Base-by-base conservation (phyloP, 805 yeast species). In the Candida easanensis region DNA sequence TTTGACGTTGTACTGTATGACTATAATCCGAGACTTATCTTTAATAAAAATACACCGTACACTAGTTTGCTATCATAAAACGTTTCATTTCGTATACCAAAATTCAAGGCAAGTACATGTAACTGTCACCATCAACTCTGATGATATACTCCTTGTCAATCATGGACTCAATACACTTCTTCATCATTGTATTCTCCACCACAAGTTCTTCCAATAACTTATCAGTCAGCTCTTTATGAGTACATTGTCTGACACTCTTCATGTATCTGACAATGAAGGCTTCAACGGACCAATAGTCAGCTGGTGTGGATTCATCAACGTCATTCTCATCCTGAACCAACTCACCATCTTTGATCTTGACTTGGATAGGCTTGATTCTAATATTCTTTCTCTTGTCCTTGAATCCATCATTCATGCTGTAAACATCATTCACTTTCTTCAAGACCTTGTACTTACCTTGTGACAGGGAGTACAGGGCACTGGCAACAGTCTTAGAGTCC, bases 391-490 rank as follows among this genome's bases (percentile, higher is more conserved):
- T 47, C 25, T 45, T 48, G 15, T 51, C 52, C 14, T 42, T 39
- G 45, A 56, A 57, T 1, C 30, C 37, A 1, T 49, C 52, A 36
- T 58, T 58, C 17, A 53, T 33, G 2, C 33, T 15, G 18, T 37
- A 45, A 2, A n/a, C 17, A n/a, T 41, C 49, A 5, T 35, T 38
- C 5, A 14, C 27, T 30, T 50, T 53, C 10, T 35, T n/a, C 34
- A 58, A 27, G 3, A 58, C 38, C 22, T 50, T 52, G 33, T 48
- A 46, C 38, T 46, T 54, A 5, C 56, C 57, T 11, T 39, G 45
- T 2, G 53, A 49, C n/a, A 59, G 40, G 0, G 63, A 59, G 36
- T 55, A 49, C n/a, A 57, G 31, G 0, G 47, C 45, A 33, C 56
- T 41, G 3, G 52, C 44, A 3, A 57, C 30, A 4, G 40, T 41